Conservation (phyloP, 495 filamentous ascomycete genomes). For the Aspergillus nidulans region DNA sequence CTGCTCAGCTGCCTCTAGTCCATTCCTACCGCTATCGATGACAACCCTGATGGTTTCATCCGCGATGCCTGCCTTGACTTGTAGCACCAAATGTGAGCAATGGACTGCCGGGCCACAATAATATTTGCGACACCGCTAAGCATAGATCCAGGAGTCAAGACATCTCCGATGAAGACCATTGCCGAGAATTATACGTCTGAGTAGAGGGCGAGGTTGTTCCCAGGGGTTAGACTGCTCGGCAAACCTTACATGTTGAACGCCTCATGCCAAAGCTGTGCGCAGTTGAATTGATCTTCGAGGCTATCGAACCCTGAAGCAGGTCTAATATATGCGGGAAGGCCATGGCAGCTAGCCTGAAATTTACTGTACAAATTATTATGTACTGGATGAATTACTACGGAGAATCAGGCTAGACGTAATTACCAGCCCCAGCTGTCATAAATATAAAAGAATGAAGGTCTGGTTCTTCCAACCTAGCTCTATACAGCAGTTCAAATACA, state of each 20-base stretch:
- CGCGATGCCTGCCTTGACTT: constrained; percentile 23
- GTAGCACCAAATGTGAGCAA: constrained; percentile 30
- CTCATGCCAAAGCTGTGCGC: constrained; percentile 34
- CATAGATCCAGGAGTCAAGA: constrained; percentile 25
- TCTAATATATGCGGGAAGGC: constrained; percentile 32
- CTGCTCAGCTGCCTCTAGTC: constrained; percentile 23
- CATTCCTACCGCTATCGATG: constrained; percentile 25
- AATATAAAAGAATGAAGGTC: too few relatives aligned
- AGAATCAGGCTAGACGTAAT: too few relatives aligned
- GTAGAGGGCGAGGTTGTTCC: constrained; percentile 21
- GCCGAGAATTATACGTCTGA: constrained; percentile 23
- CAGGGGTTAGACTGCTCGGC: constrained; percentile 24
- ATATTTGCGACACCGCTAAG: constrained; percentile 29
- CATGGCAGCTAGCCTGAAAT: constrained; percentile 31
- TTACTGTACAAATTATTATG: too few relatives aligned
- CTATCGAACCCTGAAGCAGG: constrained; percentile 25
- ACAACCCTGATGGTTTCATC: constrained; percentile 19
- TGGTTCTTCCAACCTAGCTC: too few relatives aligned
- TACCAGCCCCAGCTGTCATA: too few relatives aligned
- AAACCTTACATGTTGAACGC: constrained; percentile 19
- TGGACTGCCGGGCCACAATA: constrained; percentile 26
- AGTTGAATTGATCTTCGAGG: constrained; percentile 25
- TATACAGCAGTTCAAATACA: too few relatives aligned
- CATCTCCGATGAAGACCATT: constrained; percentile 23
- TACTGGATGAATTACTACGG: too few relatives aligned